phyloP scores from a whole-genome alignment of 2,329 filamentous ascomycete species.

The Xylariomycetidae sp. region DNA sequence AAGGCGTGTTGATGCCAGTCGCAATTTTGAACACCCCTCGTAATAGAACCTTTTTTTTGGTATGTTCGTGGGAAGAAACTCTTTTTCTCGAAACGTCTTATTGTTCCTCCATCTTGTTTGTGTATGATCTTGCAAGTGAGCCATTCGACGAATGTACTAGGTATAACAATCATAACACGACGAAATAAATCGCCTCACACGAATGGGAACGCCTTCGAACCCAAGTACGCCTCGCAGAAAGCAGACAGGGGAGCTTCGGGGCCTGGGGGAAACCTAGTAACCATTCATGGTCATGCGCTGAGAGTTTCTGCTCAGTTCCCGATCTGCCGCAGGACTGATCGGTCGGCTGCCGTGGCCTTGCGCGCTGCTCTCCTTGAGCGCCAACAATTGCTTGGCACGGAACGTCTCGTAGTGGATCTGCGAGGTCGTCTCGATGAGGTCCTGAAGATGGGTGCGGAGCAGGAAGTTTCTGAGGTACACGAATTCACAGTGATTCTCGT shows the following conservation, averaged over 20 bases:
- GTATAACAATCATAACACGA: neutral
- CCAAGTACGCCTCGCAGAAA: slow-evolving; percentile 18
- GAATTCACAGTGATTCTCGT: slow-evolving; percentile 99
- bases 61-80: too few species aligned
- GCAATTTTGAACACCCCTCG: too few species aligned
- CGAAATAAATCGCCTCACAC: too few species aligned
- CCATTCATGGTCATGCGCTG: slow-evolving; percentile 99
- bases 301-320: slow-evolving; percentile 93
- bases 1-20: too few species aligned
- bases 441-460: slow-evolving; percentile 95
- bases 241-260: too few species aligned
- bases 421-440: slow-evolving; percentile 97
- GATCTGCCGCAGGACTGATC: slow-evolving; percentile 91
- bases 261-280: slow-evolving; percentile 59
- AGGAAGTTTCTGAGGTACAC: slow-evolving; percentile 98
- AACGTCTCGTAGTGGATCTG: slow-evolving; percentile 99
- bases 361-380: slow-evolving; percentile 95
- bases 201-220: slow-evolving; percentile 11
- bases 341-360: slow-evolving; percentile 79
- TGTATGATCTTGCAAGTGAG: too few species aligned
- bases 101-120: too few species aligned
- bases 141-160: too few species aligned
- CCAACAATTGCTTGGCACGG: slow-evolving; percentile 97
- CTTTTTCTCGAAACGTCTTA: too few species aligned
- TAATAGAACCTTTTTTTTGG: too few species aligned